Evolutionary conservation across 805 yeast species (phyloP), one percentile per base, ranked within the genome.

Genomic region (Teunomyces aglyptinius): DNA sequence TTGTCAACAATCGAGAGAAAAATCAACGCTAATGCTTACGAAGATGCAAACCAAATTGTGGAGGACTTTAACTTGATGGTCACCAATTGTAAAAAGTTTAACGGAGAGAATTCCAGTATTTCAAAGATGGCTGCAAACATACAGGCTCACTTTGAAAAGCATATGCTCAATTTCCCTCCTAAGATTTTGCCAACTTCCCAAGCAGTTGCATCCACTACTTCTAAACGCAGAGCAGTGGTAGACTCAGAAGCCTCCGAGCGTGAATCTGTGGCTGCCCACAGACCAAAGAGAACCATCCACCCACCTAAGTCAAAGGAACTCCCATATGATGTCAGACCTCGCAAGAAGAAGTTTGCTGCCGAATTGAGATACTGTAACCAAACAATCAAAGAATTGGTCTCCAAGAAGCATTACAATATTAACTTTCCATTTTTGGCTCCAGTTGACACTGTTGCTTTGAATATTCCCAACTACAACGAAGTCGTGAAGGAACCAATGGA

Each of bases 241-340:
- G 78, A 85, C 42, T 78, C 46, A 12, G 52, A 46, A 33, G 32
- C 36, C 11, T 16, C 45, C 3, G 48, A 46, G 28, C 48, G 96
- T 48, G 96, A 89, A 50, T 81, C 86, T 27, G 75, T 78, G 5
- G 82, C 84, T 19, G 87, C 83, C 44, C 94, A 91, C 26, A 78
- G 99, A 55, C 98, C 98, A 32, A 92, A 92, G 67, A 81, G 99
- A 55, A 94, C 89, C 55, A 89, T 94, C 41, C 97, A 91, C 64
- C 99, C 99, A 3, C 99, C 99, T 45, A 85, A 87, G 61, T 88
- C 96, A 27, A 89, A 89, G 61, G 97, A 94, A 63, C 81, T 91
- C 65, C 95, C 96, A 3, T 89, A 89, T 59, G 97, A 90, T 59
- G 82, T 82, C 45, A 77, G 91, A 61, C 99, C 99, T 39, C 81